phyloP scores from a whole-genome alignment of 148 eudicot genomes.

The Camellia japonica region DNA sequence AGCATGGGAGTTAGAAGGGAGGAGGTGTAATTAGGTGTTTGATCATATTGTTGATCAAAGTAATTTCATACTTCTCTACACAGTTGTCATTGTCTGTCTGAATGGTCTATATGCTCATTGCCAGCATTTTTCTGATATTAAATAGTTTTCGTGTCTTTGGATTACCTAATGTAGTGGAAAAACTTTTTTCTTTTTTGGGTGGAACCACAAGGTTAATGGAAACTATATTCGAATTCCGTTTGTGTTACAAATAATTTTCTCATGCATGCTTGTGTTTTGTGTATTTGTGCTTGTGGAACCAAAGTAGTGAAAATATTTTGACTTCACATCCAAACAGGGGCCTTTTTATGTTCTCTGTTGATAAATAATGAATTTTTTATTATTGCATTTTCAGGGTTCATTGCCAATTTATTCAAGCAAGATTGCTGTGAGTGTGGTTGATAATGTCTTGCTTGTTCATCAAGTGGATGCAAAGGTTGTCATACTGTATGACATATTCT shows the following conservation, averaged over 20 bases:
- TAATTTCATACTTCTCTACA: not conserved
- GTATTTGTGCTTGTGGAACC: not conserved
- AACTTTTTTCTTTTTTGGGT: not conserved
- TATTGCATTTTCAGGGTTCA: conserved; percentile 65
- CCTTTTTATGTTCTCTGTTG: conserved; percentile 1
- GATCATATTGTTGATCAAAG: not conserved
- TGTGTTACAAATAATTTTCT: not conserved
- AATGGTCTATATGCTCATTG: not conserved
- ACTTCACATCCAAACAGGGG: not conserved
- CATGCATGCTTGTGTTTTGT: not conserved
- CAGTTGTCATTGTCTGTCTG: conserved; percentile 3
- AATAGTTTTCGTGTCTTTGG: not conserved
- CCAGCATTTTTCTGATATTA: not conserved
- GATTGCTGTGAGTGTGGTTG: conserved; percentile 90
- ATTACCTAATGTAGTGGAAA: not conserved
- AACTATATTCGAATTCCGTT: not conserved
- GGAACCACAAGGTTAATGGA: not conserved
- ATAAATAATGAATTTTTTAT: not conserved
- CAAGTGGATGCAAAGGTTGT: conserved; percentile 99
- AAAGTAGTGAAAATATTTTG: conserved; percentile 3
- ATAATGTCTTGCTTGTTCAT: conserved; percentile 88
- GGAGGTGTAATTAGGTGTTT: not conserved
- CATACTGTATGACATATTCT: conserved; percentile 79
- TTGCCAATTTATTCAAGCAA: conserved; percentile 82
- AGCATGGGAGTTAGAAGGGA: not conserved